Conservation (phyloP, 2,329 filamentous ascomycete genomes). For the Fusarium hainanense region DNA sequence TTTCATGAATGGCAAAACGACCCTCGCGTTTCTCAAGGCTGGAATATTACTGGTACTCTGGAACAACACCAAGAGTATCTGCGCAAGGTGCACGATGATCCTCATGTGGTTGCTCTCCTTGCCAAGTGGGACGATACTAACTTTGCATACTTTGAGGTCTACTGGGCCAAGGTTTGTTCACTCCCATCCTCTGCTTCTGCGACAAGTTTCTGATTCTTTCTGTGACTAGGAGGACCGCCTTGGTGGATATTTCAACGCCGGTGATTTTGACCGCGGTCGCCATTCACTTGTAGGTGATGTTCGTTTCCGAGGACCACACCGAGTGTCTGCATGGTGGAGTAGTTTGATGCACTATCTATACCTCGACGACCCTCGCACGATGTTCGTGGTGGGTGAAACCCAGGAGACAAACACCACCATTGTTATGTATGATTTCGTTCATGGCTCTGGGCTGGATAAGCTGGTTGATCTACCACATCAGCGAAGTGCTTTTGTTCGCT, state of each 20-base stretch:
- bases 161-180: slow-evolving; percentile 72
- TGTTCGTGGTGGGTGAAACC: slow-evolving; percentile 73
- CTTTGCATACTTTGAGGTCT: slow-evolving; percentile 85
- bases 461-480: slow-evolving; percentile 79
- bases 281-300: slow-evolving; percentile 70
- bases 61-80: slow-evolving; percentile 81
- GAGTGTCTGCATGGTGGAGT: slow-evolving; percentile 71
- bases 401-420: slow-evolving; percentile 77
- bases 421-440: slow-evolving; percentile 78
- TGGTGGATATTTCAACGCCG: slow-evolving; percentile 65
- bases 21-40: slow-evolving; percentile 80
- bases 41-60: slow-evolving; percentile 81
- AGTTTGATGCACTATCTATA: slow-evolving; percentile 72
- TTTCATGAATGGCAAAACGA: slow-evolving; percentile 89
- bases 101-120: slow-evolving; percentile 76
- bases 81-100: slow-evolving; percentile 73
- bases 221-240: slow-evolving; percentile 62
- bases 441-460: slow-evolving; percentile 78
- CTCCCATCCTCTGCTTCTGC: background rate
- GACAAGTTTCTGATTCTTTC: slow-evolving; percentile 1
- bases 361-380: slow-evolving; percentile 69
- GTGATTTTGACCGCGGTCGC: slow-evolving; percentile 68
- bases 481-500: slow-evolving; percentile 73
- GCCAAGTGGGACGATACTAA: slow-evolving; percentile 76
- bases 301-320: slow-evolving; percentile 68